Evolutionary conservation across 192 early-diverging fungal species (phyloP).

Genomic region (Rhizophlyctis rosea): DNA sequence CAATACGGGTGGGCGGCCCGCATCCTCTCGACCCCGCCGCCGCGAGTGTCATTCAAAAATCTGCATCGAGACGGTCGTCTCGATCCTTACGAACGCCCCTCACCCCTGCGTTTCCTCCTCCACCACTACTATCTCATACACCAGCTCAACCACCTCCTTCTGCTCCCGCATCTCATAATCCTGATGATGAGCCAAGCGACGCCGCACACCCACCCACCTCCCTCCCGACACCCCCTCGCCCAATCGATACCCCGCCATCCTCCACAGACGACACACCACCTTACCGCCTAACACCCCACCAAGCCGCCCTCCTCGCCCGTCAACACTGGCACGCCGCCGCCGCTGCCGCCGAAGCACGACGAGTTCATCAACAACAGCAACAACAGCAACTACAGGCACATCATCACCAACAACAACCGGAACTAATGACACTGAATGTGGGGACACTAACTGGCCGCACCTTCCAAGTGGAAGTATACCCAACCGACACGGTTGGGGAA

Average conservation of each 20-base stretch:
- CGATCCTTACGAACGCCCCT: not conserved
- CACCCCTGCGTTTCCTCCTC: not conserved
- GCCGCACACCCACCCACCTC: not conserved
- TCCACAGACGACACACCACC: no score
- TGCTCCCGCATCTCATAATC: no score
- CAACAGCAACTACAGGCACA: not conserved
- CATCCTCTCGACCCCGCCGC: not conserved
- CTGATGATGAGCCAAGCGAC: not conserved
- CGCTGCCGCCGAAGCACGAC: no score
- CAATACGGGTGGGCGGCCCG: not conserved
- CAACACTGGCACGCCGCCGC: not conserved
- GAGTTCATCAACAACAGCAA: not conserved
- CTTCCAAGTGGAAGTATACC: constrained; percentile 30
- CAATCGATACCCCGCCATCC: not conserved
- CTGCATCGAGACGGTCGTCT: not conserved
- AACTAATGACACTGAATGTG: constrained; percentile 29
- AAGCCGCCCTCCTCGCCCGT: not conserved
- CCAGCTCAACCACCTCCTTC: no score
- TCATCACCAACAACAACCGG: not conserved
- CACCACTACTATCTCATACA: no score
- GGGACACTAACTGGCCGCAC: constrained; percentile 44
- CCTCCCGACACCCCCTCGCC: not conserved
- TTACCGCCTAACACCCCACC: not conserved
- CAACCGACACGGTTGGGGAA: constrained; percentile 38
- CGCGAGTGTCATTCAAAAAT: not conserved